phyloP scores from a whole-genome alignment of 2,329 filamentous ascomycete genomes.

The Xylariaceae sp. region DNA sequence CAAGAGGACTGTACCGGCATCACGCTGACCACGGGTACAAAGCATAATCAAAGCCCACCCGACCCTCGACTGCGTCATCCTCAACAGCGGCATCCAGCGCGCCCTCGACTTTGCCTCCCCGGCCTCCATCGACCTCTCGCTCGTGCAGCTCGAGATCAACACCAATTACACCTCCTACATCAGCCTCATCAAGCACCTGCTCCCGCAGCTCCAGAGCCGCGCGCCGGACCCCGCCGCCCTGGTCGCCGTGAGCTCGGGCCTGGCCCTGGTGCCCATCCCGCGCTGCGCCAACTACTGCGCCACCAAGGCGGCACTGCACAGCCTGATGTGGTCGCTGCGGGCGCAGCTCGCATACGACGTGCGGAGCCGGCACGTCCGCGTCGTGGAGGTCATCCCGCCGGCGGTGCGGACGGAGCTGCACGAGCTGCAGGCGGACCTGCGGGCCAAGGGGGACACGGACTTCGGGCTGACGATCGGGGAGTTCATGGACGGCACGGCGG shows the following conservation, averaged over 20 bases:
- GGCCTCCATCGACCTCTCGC: constrained; percentile 26
- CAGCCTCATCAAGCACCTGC: constrained; percentile 38
- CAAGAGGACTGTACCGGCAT: neutral
- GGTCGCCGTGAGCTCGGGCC: constrained; percentile 34
- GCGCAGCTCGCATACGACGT: constrained; percentile 32
- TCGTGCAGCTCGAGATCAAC: constrained; percentile 36
- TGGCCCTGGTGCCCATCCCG: constrained; percentile 41
- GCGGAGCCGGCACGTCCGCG: constrained; percentile 25
- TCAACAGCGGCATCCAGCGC: constrained; percentile 53
- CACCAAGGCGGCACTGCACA: constrained; percentile 48
- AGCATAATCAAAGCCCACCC: constrained; percentile 35
- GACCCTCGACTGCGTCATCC: constrained; percentile 48
- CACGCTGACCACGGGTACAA: constrained; percentile 10
- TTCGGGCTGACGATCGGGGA: constrained; percentile 33
- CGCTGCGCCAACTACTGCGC: constrained; percentile 46
- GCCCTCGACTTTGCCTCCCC: constrained; percentile 42
- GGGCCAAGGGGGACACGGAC: constrained; percentile 23
- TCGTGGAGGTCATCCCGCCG: constrained; percentile 45
- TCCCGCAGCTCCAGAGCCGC: constrained; percentile 36
- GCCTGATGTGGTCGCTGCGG: constrained; percentile 38
- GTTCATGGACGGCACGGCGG: constrained; percentile 42
- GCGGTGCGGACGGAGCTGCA: constrained; percentile 47
- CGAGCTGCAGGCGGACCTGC: constrained; percentile 31
- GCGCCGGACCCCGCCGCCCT: constrained; percentile 21
- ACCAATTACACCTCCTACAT: constrained; percentile 44